A percentile compares a stretch with the other conserved stretches of the same genome.
These are phyloP conservation scores for Copromyces sp. DNA, from an alignment of 495 filamentous ascomycete species.

Conservation along the genomic window DNA sequence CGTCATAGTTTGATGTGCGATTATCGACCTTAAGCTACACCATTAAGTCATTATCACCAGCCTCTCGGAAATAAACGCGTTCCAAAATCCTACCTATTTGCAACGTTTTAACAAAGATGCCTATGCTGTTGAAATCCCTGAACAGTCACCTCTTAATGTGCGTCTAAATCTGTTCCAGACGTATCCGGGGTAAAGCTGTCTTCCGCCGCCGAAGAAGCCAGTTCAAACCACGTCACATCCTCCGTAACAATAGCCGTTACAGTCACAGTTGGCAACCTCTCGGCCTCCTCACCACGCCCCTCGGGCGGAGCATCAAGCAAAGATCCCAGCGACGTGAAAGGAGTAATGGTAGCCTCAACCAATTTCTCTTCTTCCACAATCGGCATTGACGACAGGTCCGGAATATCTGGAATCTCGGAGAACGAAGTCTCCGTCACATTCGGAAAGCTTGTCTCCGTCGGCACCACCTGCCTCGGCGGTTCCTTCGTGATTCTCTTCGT, in stretches of 20 bases:
- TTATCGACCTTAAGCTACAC: neutral
- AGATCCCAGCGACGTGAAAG: neutral
- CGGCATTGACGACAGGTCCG: neutral
- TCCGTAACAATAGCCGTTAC: neutral
- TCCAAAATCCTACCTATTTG: neutral
- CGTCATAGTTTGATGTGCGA: neutral
- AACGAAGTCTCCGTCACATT: constrained; percentile 4
- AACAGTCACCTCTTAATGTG: neutral
- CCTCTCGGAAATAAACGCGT: neutral
- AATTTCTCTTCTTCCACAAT: neutral
- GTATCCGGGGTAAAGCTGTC: neutral
- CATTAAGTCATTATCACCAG: neutral
- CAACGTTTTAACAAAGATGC: too few relatives aligned
- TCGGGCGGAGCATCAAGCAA: neutral
- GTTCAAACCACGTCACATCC: neutral
- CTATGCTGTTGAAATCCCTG: too few relatives aligned
- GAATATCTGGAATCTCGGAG: neutral
- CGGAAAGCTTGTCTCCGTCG: constrained; percentile 6
- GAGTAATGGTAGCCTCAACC: neutral
- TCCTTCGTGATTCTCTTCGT: constrained; percentile 9
- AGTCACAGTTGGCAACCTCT: neutral
- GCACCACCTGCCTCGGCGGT: constrained; percentile 5
- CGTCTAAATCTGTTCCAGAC: too few relatives aligned
- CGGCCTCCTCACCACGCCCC: neutral
- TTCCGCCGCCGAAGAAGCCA: neutral